These are phyloP conservation scores for Collybia nuda DNA, from an alignment of 768 basidiomycete species.

Conservation along the genomic window DNA sequence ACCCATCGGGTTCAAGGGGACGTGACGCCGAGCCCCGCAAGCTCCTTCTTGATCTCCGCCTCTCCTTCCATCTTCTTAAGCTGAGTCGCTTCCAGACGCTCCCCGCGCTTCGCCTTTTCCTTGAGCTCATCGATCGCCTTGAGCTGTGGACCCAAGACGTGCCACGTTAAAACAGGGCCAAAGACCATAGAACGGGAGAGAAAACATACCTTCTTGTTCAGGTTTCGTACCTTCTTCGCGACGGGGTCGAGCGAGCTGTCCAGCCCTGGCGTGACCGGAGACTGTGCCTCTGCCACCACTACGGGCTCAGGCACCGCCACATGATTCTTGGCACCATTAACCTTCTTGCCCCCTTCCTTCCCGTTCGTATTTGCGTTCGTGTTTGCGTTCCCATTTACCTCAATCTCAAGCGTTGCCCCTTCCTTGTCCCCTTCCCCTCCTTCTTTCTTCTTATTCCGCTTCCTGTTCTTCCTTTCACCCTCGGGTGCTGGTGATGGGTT, in stretches of 20 bases:
- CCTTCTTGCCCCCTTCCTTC: constrained; percentile 8
- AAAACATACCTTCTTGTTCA: constrained; percentile 86
- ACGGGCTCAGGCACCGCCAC: constrained; percentile 14
- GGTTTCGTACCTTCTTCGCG: constrained; percentile 91
- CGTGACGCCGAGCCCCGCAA: constrained; percentile 39
- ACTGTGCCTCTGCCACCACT: constrained; percentile 24
- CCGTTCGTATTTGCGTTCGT: constrained; percentile 27
- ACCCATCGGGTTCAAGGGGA: constrained; percentile 3
- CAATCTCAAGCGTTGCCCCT: constrained; percentile 26
- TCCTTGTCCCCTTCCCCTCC: constrained; percentile 36
- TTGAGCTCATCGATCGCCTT: constrained; percentile 99
- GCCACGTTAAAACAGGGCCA: constrained; percentile 1
- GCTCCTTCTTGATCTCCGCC: constrained; percentile 79
- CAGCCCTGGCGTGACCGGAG: constrained; percentile 53
- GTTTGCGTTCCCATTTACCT: constrained; percentile 37
- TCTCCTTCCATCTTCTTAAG: constrained; percentile 97
- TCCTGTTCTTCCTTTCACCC: constrained; percentile 34
- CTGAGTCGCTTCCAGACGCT: constrained; percentile 92
- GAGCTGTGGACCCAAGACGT: constrained; percentile 47
- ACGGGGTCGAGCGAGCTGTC: constrained; percentile 68
- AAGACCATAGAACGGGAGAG: not conserved
- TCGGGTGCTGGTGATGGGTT: constrained; percentile 42
- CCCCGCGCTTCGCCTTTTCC: constrained; percentile 86
- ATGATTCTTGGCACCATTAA: constrained; percentile 8
- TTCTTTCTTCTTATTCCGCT: constrained; percentile 52